A percentile compares a stretch with the other conserved stretches of the same genome.
These are phyloP conservation scores for Boletus insuetus DNA, from an alignment of 768 basidiomycete species.

Conservation along the genomic window DNA sequence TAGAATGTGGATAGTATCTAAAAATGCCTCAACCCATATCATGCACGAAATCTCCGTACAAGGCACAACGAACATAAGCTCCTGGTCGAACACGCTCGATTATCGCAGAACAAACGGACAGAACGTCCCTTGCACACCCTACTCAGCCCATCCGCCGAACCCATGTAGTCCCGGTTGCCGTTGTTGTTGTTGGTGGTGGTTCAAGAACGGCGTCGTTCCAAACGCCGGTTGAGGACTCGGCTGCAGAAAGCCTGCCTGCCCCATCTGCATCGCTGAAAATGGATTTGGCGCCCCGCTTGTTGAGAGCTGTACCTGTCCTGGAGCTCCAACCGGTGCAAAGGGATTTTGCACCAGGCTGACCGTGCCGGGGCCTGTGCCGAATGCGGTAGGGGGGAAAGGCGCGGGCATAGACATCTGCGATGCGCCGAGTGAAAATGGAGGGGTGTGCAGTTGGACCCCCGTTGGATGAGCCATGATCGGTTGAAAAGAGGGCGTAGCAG, in stretches of 20 bases:
- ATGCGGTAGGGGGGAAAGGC: constrained; percentile 7
- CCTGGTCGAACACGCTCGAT: not conserved
- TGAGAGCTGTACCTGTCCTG: constrained; percentile 27
- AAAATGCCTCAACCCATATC: not conserved
- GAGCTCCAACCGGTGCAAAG: constrained; percentile 6
- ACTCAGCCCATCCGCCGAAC: constrained; percentile 20
- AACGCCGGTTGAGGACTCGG: constrained; percentile 31
- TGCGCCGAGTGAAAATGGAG: not conserved
- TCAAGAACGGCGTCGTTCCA: constrained; percentile 10
- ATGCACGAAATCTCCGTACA: not conserved
- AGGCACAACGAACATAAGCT: not conserved
- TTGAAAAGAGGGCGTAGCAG: constrained; percentile 9
- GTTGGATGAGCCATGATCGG: constrained; percentile 6
- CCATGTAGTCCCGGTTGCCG: constrained; percentile 19
- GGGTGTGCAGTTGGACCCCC: constrained; percentile 4
- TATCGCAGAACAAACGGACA: not conserved
- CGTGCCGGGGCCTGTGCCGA: not conserved
- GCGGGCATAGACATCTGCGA: not conserved
- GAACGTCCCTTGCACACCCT: constrained; percentile 15
- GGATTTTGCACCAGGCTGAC: constrained; percentile 20
- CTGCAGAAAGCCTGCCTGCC: constrained; percentile 16
- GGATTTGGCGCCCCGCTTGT: constrained; percentile 9
- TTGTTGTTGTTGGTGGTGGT: constrained; percentile 28
- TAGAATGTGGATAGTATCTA: not conserved
- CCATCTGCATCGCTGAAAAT: constrained; percentile 16